phyloP scores from a whole-genome alignment of 306 rosid genomes.

The Cucurbita ficifolia region DNA sequence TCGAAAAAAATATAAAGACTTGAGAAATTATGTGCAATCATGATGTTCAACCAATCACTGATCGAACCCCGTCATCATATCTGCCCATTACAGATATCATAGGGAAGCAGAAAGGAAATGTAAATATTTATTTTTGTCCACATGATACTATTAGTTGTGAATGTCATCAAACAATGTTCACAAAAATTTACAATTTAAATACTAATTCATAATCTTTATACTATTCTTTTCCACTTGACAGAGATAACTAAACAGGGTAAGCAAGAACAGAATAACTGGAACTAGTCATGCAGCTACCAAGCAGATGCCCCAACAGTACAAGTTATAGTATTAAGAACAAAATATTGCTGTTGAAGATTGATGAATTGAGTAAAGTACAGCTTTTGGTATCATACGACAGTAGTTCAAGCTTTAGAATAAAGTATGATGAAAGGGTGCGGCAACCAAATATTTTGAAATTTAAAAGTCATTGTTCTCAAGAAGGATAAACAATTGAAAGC shows the following conservation, averaged over 20 bases:
- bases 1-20: not conserved
- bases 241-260: not conserved
- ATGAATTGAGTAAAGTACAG: not conserved
- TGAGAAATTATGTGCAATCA: not conserved
- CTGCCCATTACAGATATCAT: not conserved
- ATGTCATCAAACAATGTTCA: not conserved
- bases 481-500: not conserved
- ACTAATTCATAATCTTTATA: not conserved
- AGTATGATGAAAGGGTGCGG: not conserved
- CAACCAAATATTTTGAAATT: not conserved
- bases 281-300: not conserved
- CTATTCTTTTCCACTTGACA: not conserved
- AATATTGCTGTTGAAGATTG: not conserved
- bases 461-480: not conserved
- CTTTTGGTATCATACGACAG: not conserved
- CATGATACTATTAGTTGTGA: not conserved
- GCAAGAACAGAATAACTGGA: not conserved
- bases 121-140: not conserved
- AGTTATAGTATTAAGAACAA: not conserved
- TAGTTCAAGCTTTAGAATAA: not conserved
- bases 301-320: not conserved
- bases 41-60: not conserved
- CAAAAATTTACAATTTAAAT: not conserved
- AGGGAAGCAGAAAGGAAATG: not conserved
- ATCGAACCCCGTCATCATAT: not conserved